Evolutionary conservation across 768 basidiomycete species (phyloP), one percentile per base, ranked within the genome.

Genomic region (Dictyophora rubrovolvata): DNA sequence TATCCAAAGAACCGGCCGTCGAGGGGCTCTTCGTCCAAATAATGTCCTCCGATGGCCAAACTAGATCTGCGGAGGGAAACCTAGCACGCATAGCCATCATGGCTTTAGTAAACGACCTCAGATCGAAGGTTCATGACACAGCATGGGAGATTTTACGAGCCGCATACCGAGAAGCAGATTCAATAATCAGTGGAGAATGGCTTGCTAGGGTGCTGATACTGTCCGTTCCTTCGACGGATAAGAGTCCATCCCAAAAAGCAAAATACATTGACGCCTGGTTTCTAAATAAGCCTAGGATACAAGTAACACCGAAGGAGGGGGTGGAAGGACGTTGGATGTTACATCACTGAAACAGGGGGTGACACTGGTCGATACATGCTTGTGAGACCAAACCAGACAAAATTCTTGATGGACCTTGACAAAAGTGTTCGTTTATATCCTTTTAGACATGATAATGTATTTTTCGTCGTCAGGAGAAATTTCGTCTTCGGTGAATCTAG

Each of bases 161-260:
- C 20, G 80, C 80, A 0, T 88, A 89, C 67, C 75, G 84, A 49
- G 87, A 88, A 64, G 57, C 87, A 17, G 70, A 33, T 78, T 74
- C 61, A 71, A 72, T 70, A 7, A 67, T 69, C 22, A 60, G 56
- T 34, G 52, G 61, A n/a, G 49, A 22, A 5, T 61, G 68, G 48
- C 47, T 64, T 17, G 64, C 63, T 48, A 61, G 37, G 18, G 49
- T 37, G 12, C 33, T 63, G 18, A 34, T 46, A 33, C 28, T 63
- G 16, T 17, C n/a, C 33, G 33, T 34, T 16, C 28, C 50, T 22
- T 22, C 18, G 28, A 20, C 22, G 34, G 33, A 48, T 22, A n/a
- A 35, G 4, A 20, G 35, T 5, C 36, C 17, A 14, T n/a, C 35
- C 22, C 20, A 21, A 9, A 17, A 11, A 18, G 23, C 16, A n/a